Conservation (phyloP, 805 yeast species). For the Wickerhamiella allomyrinae region DNA sequence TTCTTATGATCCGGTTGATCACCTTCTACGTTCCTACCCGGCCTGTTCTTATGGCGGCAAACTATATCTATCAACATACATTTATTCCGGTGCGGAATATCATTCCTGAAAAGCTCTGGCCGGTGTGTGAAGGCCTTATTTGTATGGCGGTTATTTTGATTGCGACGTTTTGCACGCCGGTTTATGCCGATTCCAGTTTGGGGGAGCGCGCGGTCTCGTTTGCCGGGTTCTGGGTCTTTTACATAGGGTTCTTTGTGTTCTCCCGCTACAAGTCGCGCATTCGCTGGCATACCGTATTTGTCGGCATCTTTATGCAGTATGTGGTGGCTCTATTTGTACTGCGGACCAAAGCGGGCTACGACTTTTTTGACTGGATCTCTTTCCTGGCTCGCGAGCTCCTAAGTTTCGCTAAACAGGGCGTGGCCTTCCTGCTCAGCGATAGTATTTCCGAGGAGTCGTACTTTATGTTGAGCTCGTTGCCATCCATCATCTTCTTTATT, state of each 20-base stretch:
- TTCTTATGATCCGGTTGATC: conserved; percentile 37
- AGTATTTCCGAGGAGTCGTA: conserved; percentile 28
- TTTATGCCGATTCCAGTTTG: conserved; percentile 33
- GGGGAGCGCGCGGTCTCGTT: conserved; percentile 44
- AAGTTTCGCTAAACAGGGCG: conserved; percentile 45
- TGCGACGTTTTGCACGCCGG: conserved; percentile 39
- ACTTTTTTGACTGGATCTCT: conserved; percentile 46
- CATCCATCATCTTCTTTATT: conserved; percentile 50
- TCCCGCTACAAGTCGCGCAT: conserved; percentile 33
- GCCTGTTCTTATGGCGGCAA: conserved; percentile 19
- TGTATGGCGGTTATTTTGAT: conserved; percentile 36
- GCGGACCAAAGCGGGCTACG: conserved; percentile 45
- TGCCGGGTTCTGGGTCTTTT: conserved; percentile 37
- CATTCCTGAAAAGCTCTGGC: conserved; percentile 32
- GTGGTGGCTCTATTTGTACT: conserved; percentile 46
- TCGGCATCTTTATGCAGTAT: conserved; percentile 46
- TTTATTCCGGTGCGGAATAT: conserved; percentile 18
- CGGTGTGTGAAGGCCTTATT: conserved; percentile 32
- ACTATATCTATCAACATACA: conserved; percentile 23
- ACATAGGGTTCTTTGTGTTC: conserved; percentile 31
- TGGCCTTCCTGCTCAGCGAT: conserved; percentile 38
- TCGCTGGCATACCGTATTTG: conserved; percentile 45
- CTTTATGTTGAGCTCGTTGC: conserved; percentile 45
- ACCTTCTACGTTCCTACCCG: conserved; percentile 35
- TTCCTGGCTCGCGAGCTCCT: conserved; percentile 42